Evolutionary conservation across 2,329 filamentous ascomycete species (phyloP), one percentile per base, ranked within the genome.

Genomic region (Ophiostoma tasmaniense): DNA sequence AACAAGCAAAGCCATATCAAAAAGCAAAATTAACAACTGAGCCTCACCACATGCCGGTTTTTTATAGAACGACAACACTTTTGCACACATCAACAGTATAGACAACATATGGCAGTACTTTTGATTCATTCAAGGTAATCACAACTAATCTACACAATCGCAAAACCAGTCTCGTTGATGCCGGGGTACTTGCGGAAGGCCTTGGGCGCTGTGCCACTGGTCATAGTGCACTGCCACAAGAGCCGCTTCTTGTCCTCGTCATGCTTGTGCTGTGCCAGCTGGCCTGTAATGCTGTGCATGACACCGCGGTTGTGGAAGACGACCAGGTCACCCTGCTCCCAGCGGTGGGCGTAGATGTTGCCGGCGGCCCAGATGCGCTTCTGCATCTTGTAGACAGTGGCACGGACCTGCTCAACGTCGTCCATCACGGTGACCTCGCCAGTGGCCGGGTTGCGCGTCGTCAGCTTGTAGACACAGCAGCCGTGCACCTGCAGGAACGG

Each of bases 251-350:
- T 90, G n/a, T 89, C 84, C 65, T 88, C 84, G 14, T 71, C 69
- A 10, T 69, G 50, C 20, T 66, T 66, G 68, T 67, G 64, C 61
- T 59, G 50, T 11, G 83, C 83, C 77, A 93, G 93, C 1, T 88
- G 88, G 0, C 90, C 90, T 0, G 91, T 90, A 1, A 93, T 90
- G 7, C 85, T 88, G 77, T 94, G 90, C 69, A 93, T 76, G 20
- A 92, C 82, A 0, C 90, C 90, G 7, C 89, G 85, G 75, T 93
- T 93, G 77, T 93, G 89, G 78, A 93, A 93, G 42, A 93, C 79
- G 0, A 92, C 90, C 70, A 92, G 78, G 75, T 93, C 90, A 3
- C 90, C 90, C 75, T 90, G 86, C 73, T 89, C 81, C 91, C 90
- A 93, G 73, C 92, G 88, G 74, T 92, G 88, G 5, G 89, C 81